Evolutionary conservation across 345 rosid species (phyloP).

Genomic region (Kandelia obovata): DNA sequence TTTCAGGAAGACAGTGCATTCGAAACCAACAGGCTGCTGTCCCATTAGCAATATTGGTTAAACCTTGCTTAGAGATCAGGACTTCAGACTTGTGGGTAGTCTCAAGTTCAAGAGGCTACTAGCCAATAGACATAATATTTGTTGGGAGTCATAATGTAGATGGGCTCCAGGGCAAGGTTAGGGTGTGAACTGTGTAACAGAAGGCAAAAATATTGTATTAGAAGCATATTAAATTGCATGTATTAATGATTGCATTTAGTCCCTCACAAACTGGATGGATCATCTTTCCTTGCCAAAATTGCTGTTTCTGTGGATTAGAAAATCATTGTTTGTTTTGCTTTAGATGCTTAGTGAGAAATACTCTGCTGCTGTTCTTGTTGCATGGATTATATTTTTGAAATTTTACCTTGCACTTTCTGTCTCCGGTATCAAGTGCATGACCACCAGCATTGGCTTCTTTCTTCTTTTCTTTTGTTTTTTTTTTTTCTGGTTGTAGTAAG

Average conservation of each 20-base stretch:
- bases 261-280: no score
- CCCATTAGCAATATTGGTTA: conserved; percentile 7
- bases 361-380: no score
- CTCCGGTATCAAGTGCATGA: no score
- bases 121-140: conserved; percentile 20
- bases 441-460: not conserved
- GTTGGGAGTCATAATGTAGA: conserved; percentile 37
- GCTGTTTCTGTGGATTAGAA: no score
- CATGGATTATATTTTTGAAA: no score
- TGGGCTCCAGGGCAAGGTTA: conserved; percentile 41
- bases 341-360: no score
- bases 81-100: conserved; percentile 26
- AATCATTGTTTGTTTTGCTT: no score
- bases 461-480: not conserved
- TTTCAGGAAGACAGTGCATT: conserved; percentile 31
- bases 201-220: not conserved
- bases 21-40: conserved; percentile 10
- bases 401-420: no score
- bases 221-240: not conserved
- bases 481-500: not conserved
- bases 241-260: not conserved
- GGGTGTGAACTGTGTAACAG: conserved; percentile 10
- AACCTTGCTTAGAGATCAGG: conserved; percentile 12
- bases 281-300: no score
- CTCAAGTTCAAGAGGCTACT: conserved; percentile 26